Conservation (phyloP, 768 basidiomycete genomes). For the Nidularia pulvinata region DNA sequence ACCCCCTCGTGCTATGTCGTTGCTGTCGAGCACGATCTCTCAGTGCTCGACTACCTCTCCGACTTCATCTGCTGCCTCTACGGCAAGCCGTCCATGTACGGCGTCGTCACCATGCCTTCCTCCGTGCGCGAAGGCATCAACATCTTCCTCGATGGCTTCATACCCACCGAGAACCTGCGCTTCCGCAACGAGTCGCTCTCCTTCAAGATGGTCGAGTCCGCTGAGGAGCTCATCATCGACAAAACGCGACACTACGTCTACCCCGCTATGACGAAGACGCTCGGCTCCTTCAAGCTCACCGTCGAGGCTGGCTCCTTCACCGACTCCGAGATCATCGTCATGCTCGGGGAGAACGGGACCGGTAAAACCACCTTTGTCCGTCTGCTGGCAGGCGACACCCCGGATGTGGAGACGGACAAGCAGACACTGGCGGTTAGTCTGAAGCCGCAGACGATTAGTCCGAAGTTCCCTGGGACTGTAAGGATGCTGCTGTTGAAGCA, state of each 20-base stretch:
- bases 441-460: slow-evolving; percentile 98
- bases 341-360: slow-evolving; percentile 99
- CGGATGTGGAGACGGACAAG: slow-evolving; percentile 83
- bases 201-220: slow-evolving; percentile 98
- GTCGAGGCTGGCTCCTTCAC: slow-evolving; percentile 91
- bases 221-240: slow-evolving; percentile 85
- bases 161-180: slow-evolving; percentile 97
- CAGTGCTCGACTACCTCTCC: slow-evolving; percentile 96
- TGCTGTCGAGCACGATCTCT: slow-evolving; percentile 98
- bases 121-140: slow-evolving; percentile 99
- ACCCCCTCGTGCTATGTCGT: slow-evolving; percentile 89
- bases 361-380: slow-evolving; percentile 99
- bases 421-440: slow-evolving; percentile 86
- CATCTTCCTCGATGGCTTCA: slow-evolving; percentile 98
- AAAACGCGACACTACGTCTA: slow-evolving; percentile 91
- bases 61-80: slow-evolving; percentile 99
- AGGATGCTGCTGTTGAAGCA: slow-evolving; percentile 92
- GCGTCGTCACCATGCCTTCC: slow-evolving; percentile 98
- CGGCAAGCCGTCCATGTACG: slow-evolving; percentile 96
- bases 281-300: slow-evolving; percentile 94
- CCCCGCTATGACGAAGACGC: slow-evolving; percentile 96
- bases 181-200: slow-evolving; percentile 95
- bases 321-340: slow-evolving; percentile 99
- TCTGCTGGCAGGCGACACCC: slow-evolving; percentile 89
- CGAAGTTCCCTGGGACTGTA: slow-evolving; percentile 97